Conservation (phyloP, 2,329 filamentous ascomycete genomes). For the Endoconidiophora polonica region DNA sequence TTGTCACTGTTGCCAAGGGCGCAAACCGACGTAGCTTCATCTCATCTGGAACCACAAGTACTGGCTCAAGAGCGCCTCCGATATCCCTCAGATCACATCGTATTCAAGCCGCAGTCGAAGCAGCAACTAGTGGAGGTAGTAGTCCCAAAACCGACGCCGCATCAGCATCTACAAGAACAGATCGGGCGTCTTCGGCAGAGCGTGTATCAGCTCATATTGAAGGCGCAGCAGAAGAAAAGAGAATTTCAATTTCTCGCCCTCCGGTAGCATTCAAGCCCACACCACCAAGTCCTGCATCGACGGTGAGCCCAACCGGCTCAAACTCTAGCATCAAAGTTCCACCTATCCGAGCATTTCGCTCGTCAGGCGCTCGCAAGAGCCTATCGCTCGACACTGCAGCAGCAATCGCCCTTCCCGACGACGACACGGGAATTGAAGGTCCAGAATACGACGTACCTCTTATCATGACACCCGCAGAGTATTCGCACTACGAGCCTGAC, state of each 20-base stretch:
- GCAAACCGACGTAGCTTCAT: constrained; percentile 9
- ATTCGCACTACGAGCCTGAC: constrained; percentile 13
- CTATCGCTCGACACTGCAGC: constrained; percentile 36
- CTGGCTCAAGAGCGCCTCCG: constrained; percentile 7
- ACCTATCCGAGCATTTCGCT: constrained; percentile 39
- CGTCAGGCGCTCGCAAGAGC: constrained; percentile 40
- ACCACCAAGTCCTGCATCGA: constrained; percentile 12
- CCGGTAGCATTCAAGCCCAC: constrained; percentile 18
- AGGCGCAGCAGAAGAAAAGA: constrained; percentile 31
- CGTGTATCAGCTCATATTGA: constrained; percentile 1
- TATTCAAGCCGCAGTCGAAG: constrained; percentile 8
- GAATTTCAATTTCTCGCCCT: constrained; percentile 19
- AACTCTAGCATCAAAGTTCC: constrained; percentile 25
- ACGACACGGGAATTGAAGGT: constrained; percentile 27
- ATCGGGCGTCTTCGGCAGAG: constrained; percentile 3
- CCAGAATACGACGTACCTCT: constrained; percentile 15
- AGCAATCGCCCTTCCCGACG: constrained; percentile 27
- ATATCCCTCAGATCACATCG: constrained; percentile 9
- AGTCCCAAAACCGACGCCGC: constrained; percentile 4
- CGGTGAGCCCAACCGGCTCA: constrained; percentile 18
- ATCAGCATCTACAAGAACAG: constrained; percentile 19
- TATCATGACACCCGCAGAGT: constrained; percentile 4
- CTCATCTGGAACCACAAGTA: constrained; percentile 6
- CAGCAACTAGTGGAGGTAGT: neutral
- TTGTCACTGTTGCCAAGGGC: constrained; percentile 3